phyloP scores from a whole-genome alignment of 2,329 filamentous ascomycete genomes.

The Calonectria multiphialidica region DNA sequence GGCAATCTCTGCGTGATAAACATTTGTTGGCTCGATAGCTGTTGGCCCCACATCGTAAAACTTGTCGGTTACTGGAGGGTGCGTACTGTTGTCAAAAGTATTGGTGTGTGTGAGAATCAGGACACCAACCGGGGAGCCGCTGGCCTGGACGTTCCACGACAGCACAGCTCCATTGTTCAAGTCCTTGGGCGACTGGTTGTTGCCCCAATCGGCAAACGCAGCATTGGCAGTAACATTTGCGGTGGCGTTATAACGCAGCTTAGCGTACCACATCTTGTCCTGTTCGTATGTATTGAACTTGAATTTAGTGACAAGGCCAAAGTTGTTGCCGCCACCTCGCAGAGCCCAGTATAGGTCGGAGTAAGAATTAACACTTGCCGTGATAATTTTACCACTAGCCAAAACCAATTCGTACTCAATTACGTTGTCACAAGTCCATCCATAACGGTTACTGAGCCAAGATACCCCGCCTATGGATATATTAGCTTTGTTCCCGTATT shows the following conservation, averaged over 20 bases:
- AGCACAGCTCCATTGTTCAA: neutral
- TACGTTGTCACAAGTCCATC: neutral
- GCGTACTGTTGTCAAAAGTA: neutral
- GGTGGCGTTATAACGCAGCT: neutral
- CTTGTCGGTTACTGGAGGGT: neutral
- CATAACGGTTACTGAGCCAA: neutral
- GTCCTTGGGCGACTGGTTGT: neutral
- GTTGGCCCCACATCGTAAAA: neutral
- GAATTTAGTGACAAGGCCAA: neutral
- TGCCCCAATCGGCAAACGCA: neutral
- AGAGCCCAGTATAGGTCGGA: neutral
- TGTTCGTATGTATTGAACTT: neutral
- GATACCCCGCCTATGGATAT: neutral
- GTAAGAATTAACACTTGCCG: neutral
- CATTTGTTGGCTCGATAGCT: neutral
- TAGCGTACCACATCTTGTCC: neutral
- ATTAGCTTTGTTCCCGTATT: neutral
- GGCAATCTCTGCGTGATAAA: neutral
- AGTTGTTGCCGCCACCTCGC: neutral
- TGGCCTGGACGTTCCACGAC: neutral
- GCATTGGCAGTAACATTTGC: neutral
- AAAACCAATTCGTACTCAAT: neutral
- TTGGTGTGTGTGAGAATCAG: neutral
- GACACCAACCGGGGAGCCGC: neutral
- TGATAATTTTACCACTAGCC: neutral